Conservation (phyloP, 139 green algal species). For the Gonium pectorale region DNA sequence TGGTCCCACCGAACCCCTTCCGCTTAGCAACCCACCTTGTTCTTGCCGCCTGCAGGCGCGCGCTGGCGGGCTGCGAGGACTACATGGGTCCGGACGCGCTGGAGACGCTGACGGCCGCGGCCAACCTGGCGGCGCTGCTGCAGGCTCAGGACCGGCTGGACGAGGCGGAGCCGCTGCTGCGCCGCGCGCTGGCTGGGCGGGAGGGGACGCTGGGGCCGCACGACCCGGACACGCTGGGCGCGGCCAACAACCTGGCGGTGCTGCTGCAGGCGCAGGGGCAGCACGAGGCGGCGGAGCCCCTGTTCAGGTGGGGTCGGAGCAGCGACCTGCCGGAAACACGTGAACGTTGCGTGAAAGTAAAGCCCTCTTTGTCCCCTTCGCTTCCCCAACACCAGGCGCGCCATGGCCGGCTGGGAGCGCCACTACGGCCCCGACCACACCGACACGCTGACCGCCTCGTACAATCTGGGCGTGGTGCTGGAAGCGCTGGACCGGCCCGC, state of each 20-base stretch:
- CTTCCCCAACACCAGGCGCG: constrained; percentile 22
- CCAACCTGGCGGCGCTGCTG: constrained; percentile 36
- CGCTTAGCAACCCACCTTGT: too few species aligned
- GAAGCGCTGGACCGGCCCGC: background rate
- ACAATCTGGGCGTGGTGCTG: constrained; percentile 32
- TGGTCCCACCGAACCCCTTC: too few species aligned
- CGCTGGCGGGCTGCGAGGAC: constrained; percentile 1
- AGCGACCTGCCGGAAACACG: background rate
- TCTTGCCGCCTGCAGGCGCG: constrained; percentile 5
- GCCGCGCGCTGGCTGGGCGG: constrained; percentile 15
- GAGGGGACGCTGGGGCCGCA: constrained; percentile 15
- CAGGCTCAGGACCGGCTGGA: constrained; percentile 3
- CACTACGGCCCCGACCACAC: background rate
- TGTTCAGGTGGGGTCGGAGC: constrained; percentile 17
- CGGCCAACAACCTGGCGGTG: constrained; percentile 41
- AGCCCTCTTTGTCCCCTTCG: too few species aligned
- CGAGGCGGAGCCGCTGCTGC: constrained; percentile 22
- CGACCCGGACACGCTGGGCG: constrained; percentile 11
- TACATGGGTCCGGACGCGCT: background rate
- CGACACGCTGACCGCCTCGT: background rate
- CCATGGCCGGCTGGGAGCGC: background rate
- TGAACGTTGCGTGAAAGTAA: background rate
- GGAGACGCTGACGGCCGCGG: constrained; percentile 5
- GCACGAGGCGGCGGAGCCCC: constrained; percentile 14
- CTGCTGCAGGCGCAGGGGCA: constrained; percentile 28